Evolutionary conservation across 345 rosid species (phyloP).

Genomic region (Pistacia integerrima): DNA sequence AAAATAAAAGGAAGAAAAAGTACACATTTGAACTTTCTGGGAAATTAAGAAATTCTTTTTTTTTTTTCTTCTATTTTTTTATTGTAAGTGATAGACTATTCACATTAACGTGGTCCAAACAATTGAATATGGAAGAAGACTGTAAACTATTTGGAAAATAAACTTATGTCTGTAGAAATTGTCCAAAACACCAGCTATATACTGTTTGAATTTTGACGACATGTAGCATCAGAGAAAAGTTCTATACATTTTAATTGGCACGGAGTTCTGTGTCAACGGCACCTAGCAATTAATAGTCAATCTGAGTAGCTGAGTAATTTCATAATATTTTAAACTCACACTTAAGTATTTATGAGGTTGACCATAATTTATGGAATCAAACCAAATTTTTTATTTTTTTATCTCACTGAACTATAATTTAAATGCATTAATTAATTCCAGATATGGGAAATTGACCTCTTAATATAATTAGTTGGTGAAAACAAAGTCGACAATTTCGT

Average conservation of each 20-base stretch:
- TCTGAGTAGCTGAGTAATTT: not conserved
- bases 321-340: not conserved
- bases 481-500: not conserved
- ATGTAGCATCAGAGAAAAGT: not conserved
- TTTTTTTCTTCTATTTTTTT: too few species aligned
- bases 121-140: not conserved
- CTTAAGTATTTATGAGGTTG: not conserved
- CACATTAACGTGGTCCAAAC: not conserved
- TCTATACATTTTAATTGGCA: not conserved
- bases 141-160: too few species aligned
- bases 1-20: too few species aligned
- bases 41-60: too few species aligned
- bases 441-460: not conserved
- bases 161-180: not conserved
- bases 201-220: not conserved
- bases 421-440: not conserved
- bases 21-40: too few species aligned
- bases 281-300: not conserved
- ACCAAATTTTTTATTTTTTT: conserved; percentile 15
- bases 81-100: too few species aligned
- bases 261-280: conserved; percentile 1
- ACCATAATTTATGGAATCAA: conserved; percentile 22
- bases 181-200: not conserved
- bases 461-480: not conserved
- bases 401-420: not conserved